Conservation (phyloP, 106 monocot genomes). For the Vanilla planifolia region DNA sequence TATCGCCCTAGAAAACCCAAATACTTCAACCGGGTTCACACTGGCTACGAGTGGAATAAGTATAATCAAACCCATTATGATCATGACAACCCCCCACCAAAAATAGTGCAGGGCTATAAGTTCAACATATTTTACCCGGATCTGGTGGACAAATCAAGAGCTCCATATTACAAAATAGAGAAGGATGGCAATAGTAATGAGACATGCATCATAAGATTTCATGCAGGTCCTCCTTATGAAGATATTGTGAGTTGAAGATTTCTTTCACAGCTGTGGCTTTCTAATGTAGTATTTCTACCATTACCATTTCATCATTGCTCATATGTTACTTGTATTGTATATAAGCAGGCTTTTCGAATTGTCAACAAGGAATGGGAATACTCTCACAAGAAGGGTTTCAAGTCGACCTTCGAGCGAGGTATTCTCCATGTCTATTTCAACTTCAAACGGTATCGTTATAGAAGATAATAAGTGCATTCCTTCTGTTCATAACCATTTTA, state of each 20-base stretch:
- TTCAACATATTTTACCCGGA: constrained; percentile 96
- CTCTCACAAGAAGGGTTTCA: constrained; percentile 88
- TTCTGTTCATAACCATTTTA: too few species aligned
- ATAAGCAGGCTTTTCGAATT: constrained; percentile 70
- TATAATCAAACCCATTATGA: constrained; percentile 97
- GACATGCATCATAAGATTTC: constrained; percentile 81
- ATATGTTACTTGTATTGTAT: background rate
- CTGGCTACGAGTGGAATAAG: constrained; percentile 96
- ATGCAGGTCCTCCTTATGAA: constrained; percentile 92
- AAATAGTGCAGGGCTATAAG: constrained; percentile 91
- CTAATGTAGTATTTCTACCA: background rate
- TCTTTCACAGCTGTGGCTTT: too few species aligned
- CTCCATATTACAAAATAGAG: constrained; percentile 69
- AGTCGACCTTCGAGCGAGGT: constrained; percentile 86
- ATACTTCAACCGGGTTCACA: constrained; percentile 90
- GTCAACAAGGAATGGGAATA: constrained; percentile 98
- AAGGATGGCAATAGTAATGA: constrained; percentile 77
- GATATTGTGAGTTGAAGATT: constrained; percentile 61
- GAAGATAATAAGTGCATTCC: constrained; percentile 49
- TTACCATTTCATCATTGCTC: background rate
- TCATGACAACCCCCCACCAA: constrained; percentile 92
- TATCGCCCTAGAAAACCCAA: constrained; percentile 90
- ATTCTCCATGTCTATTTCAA: constrained; percentile 92
- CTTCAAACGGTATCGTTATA: constrained; percentile 86
- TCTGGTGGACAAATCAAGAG: constrained; percentile 80